Evolutionary conservation across 495 filamentous ascomycete genomes (phyloP), one percentile per base, ranked within the genome.

Genomic region (Hyaloscypha hepaticicola): DNA sequence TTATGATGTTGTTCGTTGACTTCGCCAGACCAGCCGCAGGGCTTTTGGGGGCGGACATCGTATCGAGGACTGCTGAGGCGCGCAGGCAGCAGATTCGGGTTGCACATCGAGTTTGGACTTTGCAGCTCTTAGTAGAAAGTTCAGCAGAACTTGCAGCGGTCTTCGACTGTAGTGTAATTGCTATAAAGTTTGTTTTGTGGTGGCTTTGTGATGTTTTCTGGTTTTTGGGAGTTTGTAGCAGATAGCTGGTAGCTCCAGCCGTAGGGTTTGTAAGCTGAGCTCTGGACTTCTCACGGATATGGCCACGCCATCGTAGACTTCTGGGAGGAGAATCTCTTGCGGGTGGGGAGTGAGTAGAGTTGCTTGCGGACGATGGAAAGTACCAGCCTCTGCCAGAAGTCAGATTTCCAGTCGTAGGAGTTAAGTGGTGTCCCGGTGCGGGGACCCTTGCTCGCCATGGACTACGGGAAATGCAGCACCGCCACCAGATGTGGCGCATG

Each of bases 291-390:
- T 72, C 66, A 72, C 34, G 70, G 70, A 66, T 72, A 72, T 49
- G 70, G 70, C 70, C 70, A 72, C 24, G 64, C 66, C 70, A 72
- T 72, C 50, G 48, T 63, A 9, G 16, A 45, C 0, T 1, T 45
- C 38, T 45, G 3, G 38, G 19, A 19, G 1, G 4, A 45, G 16
- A 16, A 45, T 19, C 11, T 14, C 9, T 14, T 16, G 12, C 38
- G 38, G 19, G 7, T 16, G 38, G 38, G 6, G n/a, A n/a, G n/a
- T n/a, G n/a, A 45, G 38, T 19, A 45, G 38, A 45, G 12, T 12
- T 3, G 1, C 16, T 45, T 45, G 38, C 12, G 9, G 3, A 45
- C 9, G 38, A 19, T 45, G 38, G 4, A 16, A 45, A 16, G 7
- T 45, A 11, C n/a, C n/a, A n/a, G n/a, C n/a, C n/a, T n/a, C n/a